Percentiles rank a stretch among this genome's conserved stretches.
These are phyloP conservation scores for Salvia hispanica DNA, from an alignment of 257 asterid species.

Conservation along the genomic window DNA sequence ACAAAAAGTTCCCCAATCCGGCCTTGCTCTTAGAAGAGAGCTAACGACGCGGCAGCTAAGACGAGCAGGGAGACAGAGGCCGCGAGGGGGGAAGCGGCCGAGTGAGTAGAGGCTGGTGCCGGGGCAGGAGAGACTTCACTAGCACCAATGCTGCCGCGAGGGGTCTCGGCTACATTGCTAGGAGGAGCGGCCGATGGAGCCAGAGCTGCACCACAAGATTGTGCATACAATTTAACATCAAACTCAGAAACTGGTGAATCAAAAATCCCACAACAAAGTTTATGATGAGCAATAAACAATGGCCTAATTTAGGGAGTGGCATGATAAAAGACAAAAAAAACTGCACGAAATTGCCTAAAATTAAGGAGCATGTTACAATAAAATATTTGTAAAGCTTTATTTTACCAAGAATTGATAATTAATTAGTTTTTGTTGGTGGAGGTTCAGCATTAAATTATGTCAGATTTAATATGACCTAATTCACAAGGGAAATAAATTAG, in stretches of 20 bases:
- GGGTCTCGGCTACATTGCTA: conserved; percentile 33
- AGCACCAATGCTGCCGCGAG: conserved; percentile 33
- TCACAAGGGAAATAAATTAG: not conserved
- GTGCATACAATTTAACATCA: not conserved
- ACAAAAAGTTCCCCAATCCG: not conserved
- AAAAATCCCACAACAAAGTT: not conserved
- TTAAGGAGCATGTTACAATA: not conserved
- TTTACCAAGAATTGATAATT: not conserved
- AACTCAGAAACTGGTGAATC: not conserved
- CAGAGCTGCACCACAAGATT: conserved; percentile 18
- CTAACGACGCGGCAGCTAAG: conserved; percentile 29
- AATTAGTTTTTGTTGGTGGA: not conserved
- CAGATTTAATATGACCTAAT: not conserved
- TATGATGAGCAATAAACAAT: not conserved
- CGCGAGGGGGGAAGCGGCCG: conserved; percentile 40
- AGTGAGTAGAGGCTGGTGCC: conserved; percentile 38
- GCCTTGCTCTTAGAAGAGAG: conserved; percentile 35
- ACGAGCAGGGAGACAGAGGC: conserved; percentile 33
- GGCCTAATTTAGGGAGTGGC: not conserved
- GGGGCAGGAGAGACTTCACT: conserved; percentile 43
- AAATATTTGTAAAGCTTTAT: not conserved
- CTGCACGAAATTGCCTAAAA: not conserved
- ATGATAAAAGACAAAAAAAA: not conserved
- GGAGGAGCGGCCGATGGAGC: conserved; percentile 36
- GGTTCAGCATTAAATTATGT: not conserved